Evolutionary conservation across 345 rosid species (phyloP).

Genomic region (Lepidium africanum): DNA sequence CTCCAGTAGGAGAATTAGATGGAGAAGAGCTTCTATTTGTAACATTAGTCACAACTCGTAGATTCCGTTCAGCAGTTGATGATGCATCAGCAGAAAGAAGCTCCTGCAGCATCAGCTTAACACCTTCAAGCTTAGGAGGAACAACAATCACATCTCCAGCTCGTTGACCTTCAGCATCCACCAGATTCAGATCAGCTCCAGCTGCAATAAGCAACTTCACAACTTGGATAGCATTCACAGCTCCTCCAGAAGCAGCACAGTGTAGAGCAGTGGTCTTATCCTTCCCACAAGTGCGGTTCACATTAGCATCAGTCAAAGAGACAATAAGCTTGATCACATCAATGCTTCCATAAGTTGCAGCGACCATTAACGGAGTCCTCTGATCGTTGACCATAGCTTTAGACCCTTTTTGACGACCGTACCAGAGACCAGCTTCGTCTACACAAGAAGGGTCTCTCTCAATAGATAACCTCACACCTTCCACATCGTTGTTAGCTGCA

Average conservation of each 20-base stretch:
- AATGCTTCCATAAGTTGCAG: conserved; percentile 79
- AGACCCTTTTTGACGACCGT: conserved; percentile 77
- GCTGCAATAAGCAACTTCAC: conserved; percentile 74
- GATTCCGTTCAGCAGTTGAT: conserved; percentile 34
- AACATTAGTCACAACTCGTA: conserved; percentile 40
- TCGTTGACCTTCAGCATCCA: conserved; percentile 53
- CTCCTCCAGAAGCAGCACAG: conserved; percentile 94
- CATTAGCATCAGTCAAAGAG: conserved; percentile 62
- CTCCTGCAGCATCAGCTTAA: conserved; percentile 54
- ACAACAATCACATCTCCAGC: conserved; percentile 82
- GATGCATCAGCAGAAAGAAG: conserved; percentile 59
- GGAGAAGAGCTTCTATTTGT: conserved; percentile 47
- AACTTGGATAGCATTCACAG: conserved; percentile 62
- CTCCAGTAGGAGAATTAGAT: conserved; percentile 49
- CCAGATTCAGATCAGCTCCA: conserved; percentile 63
- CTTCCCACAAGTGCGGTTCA: conserved; percentile 55
- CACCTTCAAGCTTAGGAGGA: conserved; percentile 57
- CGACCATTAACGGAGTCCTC: conserved; percentile 90
- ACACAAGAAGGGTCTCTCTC: conserved; percentile 57
- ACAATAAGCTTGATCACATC: conserved; percentile 70
- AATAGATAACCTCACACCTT: conserved; percentile 48
- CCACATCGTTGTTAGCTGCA: conserved; percentile 81
- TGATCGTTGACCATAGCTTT: conserved; percentile 77
- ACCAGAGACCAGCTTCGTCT: conserved; percentile 82
- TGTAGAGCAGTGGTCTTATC: conserved; percentile 84